These are phyloP conservation scores for Fusarium tuaranense DNA, from an alignment of 2,329 filamentous ascomycete species.

Conservation along the genomic window DNA sequence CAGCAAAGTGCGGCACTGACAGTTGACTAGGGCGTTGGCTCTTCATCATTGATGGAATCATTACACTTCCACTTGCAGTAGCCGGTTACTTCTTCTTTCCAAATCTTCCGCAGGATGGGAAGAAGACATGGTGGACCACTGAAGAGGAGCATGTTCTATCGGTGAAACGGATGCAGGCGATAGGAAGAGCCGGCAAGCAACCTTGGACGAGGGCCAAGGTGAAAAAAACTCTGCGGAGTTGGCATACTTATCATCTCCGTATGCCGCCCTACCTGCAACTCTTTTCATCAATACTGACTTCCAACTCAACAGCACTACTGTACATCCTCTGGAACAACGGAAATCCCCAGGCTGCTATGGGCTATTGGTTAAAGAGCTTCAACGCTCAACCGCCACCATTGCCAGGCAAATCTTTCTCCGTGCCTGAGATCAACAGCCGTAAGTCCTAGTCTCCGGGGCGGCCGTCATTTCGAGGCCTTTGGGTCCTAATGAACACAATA, in stretches of 20 bases:
- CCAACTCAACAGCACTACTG: conserved; percentile 9
- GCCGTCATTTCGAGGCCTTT: not conserved
- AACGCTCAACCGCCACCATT: conserved; percentile 26
- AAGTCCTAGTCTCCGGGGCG: not conserved
- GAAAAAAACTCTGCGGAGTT: conserved; percentile 16
- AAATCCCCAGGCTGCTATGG: conserved; percentile 28
- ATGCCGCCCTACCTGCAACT: not conserved
- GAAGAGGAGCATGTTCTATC: conserved; percentile 27
- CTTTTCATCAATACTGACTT: not conserved
- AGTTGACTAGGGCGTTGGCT: conserved; percentile 26
- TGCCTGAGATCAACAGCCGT: conserved; percentile 29
- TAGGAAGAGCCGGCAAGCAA: conserved; percentile 29
- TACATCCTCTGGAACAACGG: conserved; percentile 37
- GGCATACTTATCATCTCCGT: conserved; percentile 32
- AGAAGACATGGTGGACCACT: conserved; percentile 35
- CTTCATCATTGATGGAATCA: conserved; percentile 34
- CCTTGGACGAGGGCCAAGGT: conserved; percentile 30
- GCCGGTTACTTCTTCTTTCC: conserved; percentile 31
- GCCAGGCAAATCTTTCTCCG: conserved; percentile 22
- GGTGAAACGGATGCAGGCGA: conserved; percentile 22
- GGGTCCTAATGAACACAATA: not conserved
- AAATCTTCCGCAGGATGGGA: conserved; percentile 30
- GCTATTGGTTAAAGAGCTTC: conserved; percentile 38
- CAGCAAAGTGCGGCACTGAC: not conserved
- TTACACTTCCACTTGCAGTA: conserved; percentile 28